Percentiles rank a stretch among this genome's conserved stretches.
Conservation (phyloP, 1,284 basidiomycete species). For the Cryptococcus sp. region DNA sequence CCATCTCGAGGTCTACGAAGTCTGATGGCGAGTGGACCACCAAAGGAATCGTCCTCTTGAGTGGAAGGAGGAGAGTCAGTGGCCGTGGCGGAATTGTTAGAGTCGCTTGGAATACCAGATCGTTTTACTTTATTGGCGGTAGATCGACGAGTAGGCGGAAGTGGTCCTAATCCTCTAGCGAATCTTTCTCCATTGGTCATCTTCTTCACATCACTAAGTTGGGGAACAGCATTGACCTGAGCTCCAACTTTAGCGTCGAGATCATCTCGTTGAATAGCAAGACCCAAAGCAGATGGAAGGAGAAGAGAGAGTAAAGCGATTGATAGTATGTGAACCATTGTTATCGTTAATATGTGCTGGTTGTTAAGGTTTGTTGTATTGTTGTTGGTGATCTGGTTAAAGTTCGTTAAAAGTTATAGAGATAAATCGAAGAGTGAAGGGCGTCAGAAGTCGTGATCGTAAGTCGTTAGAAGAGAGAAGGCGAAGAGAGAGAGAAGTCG, state of each 20-base stretch:
- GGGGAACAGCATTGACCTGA: neutral
- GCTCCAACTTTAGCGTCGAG: neutral
- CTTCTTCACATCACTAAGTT: neutral
- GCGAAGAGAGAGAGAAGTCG: too few relatives aligned
- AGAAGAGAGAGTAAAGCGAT: neutral
- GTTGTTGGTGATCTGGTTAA: too few relatives aligned
- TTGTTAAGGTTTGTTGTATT: too few relatives aligned
- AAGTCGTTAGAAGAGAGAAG: too few relatives aligned
- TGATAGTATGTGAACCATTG: neutral
- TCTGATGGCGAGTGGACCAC: neutral
- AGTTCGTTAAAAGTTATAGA: too few relatives aligned
- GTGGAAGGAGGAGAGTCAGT: neutral
- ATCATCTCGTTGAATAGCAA: neutral
- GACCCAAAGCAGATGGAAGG: neutral
- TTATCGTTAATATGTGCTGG: neutral
- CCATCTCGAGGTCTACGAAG: conserved; percentile 5
- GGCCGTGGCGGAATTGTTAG: neutral
- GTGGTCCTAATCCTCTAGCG: conserved; percentile 7
- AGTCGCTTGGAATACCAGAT: neutral
- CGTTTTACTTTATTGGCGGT: neutral
- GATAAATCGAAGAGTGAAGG: too few relatives aligned
- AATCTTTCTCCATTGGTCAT: conserved; percentile 12
- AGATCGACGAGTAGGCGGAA: conserved; percentile 10
- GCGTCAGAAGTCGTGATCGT: too few relatives aligned
- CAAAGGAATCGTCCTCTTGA: neutral